Conservation (phyloP, 139 green algal species). For the Coccomyxa sp. region DNA sequence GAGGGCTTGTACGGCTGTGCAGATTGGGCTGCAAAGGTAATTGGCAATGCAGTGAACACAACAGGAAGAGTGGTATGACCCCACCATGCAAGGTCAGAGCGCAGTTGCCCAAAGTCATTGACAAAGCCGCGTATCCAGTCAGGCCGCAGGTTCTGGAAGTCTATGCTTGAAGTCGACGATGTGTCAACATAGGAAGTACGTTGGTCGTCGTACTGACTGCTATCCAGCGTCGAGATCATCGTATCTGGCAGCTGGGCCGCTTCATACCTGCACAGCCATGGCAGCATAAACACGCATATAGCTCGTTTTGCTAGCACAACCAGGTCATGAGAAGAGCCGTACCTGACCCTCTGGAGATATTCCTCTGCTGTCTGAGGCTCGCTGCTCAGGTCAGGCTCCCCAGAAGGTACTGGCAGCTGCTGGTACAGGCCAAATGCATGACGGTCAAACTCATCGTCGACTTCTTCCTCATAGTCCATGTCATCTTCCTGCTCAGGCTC, state of each 20-base stretch:
- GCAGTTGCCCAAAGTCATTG: constrained; percentile 24
- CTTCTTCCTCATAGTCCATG: constrained; percentile 1
- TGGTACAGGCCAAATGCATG: constrained; percentile 64
- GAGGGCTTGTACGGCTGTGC: too few relatives aligned
- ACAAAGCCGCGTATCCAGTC: constrained; percentile 32
- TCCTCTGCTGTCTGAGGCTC: constrained; percentile 45
- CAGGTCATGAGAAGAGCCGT: neutral
- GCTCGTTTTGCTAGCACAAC: too few relatives aligned
- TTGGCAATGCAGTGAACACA: too few relatives aligned
- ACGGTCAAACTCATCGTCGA: constrained; percentile 37
- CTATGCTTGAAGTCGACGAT: neutral
- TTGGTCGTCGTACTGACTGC: constrained; percentile 2
- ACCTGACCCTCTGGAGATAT: constrained; percentile 57
- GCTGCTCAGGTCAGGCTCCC: constrained; percentile 38
- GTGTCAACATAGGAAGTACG: constrained; percentile 10
- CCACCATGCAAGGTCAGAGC: constrained; percentile 18
- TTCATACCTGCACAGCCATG: constrained; percentile 25
- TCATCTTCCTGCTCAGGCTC: neutral
- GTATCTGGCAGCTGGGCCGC: constrained; percentile 31
- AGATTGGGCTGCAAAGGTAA: too few relatives aligned
- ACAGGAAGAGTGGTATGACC: too few relatives aligned
- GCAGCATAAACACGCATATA: neutral
- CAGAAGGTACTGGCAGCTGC: constrained; percentile 51
- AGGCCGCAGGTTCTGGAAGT: neutral
- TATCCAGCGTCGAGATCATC: constrained; percentile 17